Base-by-base conservation (phyloP, 148 eudicot genomes). In the Rhododendron vialii region DNA sequence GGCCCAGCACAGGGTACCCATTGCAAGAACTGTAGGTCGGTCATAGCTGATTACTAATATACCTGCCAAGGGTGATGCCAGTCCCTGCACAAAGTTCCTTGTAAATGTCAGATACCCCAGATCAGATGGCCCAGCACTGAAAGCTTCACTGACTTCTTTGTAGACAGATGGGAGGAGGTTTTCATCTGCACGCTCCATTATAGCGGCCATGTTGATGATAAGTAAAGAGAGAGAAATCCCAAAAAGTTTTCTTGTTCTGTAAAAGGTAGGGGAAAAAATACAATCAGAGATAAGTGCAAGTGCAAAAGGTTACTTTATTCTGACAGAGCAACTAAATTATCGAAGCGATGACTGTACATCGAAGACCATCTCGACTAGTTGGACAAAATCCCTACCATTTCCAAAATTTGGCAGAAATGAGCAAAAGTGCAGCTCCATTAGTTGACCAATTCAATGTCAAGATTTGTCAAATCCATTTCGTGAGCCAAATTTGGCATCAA, bases 151-250 rank as follows among this genome's bases (percentile, higher is more conserved):
- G 24, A 97, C 98, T 93, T 97, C 99, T 86, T 94, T 94, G 93
- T 97, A 97, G 8, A 97, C 99, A 3, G 98, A 86, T 82, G 99
- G 98, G 67, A 97, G 99, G 86, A 97, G 92, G 81, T 94, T 95
- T 87, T 97, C 99, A 87, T 97, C 99, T 24, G 99, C 98, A 2
- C 95, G 91, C 87, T 97, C 99, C 96, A 97, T 92, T 73, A 97
- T 93, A 24, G 98, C 94, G 33, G 98, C 99, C 93, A 97, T 77
- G 91, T 97, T 97, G 89, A 97, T 93, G 85, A 97, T 94, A 51
- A 96, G 85, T 26, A 96, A 85, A 67, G 99, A 95, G 8, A 96
- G 94, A 69, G 98, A 95, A 80, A 94, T 78, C 84, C 99, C 98
- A 4, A 92, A 93, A 63, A 94, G 57, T 86, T 85, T 96, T 85